A percentile compares a stretch with the other conserved stretches of the same genome.
Conservation (phyloP, 2,329 filamentous ascomycete genomes). For the Delphinella strobiligena region DNA sequence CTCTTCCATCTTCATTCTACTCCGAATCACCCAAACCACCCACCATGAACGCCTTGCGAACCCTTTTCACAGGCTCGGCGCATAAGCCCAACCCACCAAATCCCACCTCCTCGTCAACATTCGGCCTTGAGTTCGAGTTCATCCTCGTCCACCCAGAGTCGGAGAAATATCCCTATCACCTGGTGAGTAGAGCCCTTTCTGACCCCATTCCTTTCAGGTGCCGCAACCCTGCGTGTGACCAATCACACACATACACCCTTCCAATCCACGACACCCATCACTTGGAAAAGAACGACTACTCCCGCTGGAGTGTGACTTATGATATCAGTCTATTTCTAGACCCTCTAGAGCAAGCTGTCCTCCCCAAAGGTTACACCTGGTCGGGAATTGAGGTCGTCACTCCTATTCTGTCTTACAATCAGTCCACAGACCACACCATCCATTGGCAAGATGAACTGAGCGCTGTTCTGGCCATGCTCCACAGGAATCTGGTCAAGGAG, state of each 20-base stretch:
- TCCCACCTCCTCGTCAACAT: too few species aligned
- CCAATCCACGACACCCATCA: not conserved
- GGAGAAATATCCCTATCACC: not conserved
- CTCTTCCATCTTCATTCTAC: too few species aligned
- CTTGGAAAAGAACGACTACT: not conserved
- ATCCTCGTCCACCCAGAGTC: not conserved
- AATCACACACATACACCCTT: not conserved
- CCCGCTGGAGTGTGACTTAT: not conserved
- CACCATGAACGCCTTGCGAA: too few species aligned
- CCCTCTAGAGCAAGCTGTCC: conserved; percentile 7
- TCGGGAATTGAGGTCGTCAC: not conserved
- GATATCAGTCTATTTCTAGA: not conserved
- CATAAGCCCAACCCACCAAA: too few species aligned
- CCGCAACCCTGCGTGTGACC: not conserved
- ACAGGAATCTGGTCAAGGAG: not conserved
- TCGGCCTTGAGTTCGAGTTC: not conserved
- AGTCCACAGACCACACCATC: not conserved
- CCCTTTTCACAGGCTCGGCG: too few species aligned
- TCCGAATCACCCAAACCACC: too few species aligned
- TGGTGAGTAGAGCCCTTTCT: not conserved
- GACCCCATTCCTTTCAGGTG: not conserved
- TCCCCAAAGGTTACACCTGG: not conserved
- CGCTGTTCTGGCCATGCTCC: not conserved
- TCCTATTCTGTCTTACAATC: not conserved
- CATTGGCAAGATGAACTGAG: not conserved